phyloP scores from a whole-genome alignment of 1,284 basidiomycete genomes.

The Agroathelia rolfsii region DNA sequence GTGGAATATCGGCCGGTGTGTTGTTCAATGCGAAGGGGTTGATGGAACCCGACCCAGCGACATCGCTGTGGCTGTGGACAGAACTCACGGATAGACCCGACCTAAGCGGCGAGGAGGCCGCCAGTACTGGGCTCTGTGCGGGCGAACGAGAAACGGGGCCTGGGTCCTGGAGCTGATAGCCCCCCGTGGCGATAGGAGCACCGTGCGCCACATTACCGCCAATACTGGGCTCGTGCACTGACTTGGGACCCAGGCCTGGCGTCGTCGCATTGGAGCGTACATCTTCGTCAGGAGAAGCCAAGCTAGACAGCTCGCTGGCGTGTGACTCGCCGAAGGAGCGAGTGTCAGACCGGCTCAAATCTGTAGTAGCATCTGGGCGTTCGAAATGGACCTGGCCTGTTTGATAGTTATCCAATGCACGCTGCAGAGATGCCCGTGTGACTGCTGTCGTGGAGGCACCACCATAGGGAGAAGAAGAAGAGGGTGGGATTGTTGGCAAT shows the following conservation, averaged over 20 bases:
- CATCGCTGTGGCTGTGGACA: slow-evolving; percentile 13
- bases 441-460: slow-evolving; percentile 54
- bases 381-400: slow-evolving; percentile 50
- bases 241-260: no score
- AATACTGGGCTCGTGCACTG: no score
- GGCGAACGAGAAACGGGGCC: slow-evolving; percentile 10
- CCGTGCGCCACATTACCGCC: no score
- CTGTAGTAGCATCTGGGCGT: slow-evolving; percentile 32
- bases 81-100: slow-evolving; percentile 3
- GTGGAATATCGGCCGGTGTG: slow-evolving; percentile 41
- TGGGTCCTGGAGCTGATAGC: no score
- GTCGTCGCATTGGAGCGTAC: slow-evolving; percentile 19
- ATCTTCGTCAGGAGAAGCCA: slow-evolving; percentile 33
- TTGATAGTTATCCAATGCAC: slow-evolving; percentile 65
- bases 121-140: slow-evolving; percentile 12
- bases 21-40: slow-evolving; percentile 47
- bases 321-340: slow-evolving; percentile 75
- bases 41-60: slow-evolving; percentile 30
- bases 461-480: slow-evolving; percentile 40
- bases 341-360: slow-evolving; percentile 59
- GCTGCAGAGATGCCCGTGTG: slow-evolving; percentile 63
- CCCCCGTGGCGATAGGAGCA: no score
- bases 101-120: slow-evolving; percentile 8
- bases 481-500: slow-evolving; percentile 56
- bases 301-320: slow-evolving; percentile 55